Evolutionary conservation across 139 green algal genomes (phyloP), one percentile per base, ranked within the genome.

Genomic region (Chlamydomonas sp.): DNA sequence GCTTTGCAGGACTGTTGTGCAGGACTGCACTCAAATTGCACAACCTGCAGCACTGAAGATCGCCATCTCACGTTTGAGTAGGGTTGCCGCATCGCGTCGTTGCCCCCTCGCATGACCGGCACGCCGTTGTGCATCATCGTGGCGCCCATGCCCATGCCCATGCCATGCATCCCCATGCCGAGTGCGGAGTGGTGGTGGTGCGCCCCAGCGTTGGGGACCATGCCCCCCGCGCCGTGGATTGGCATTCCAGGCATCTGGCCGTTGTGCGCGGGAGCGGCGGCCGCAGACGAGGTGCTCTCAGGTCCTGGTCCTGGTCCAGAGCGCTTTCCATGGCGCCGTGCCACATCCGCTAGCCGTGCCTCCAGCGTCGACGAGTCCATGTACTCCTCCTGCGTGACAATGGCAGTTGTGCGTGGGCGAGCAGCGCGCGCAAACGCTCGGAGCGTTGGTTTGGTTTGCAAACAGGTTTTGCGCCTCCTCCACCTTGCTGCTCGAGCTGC

Each of bases 371-470:
- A 69, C 0, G 79, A 35, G 49, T 96, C 81, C 22, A 71, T 74
- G 64, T 97, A 97, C 60, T 95, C 90, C 37, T 93, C 90, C 89
- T 96, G 76, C 59, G 73, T 49, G 4, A 35, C 5, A n/a, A 62
- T 13, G 29, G 22, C n/a, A 35, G 54, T 16, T 28, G 54, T 35
- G 43, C 13, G 43, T 26, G 43, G 43, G 43, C 5, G 57, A 1
- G 26, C 31, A 50, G 58, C 10, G 26, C 37, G 29, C 26, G 29
- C 26, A 58, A 65, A 38, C 48, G 43, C 31, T 58, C 24, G 50
- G 8, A 71, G 3, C 5, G 33, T 5, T 50, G 37, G 26, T 38
- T 64, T 49, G 8, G 48, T 1, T 61, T 2, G 31, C 20, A 20
- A 5, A 34, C 20, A 10, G 20, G 35, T 38, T 31, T 34, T 65